Evolutionary conservation across 73 alveolate species (phyloP), one percentile per base, ranked within the genome.

Genomic region (Tetrahymena malaccensis): DNA sequence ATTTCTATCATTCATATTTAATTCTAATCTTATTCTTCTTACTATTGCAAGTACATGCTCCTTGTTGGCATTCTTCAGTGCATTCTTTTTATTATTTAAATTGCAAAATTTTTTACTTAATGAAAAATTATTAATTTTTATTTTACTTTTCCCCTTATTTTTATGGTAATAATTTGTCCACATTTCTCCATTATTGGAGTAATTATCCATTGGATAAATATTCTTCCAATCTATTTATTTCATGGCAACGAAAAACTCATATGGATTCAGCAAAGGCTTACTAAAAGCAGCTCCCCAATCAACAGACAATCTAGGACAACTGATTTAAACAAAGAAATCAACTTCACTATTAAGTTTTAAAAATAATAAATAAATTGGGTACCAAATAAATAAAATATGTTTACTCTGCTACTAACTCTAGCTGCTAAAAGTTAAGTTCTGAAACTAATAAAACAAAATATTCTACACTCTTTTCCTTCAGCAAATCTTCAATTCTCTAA

Each of bases 221-320:
- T 97, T 55, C 93, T 97, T 95, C 93, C 98, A 96, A 70, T 97
- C 98, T 34, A 93, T 93, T 94, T 98, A 98, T 25, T 97, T 97
- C 85, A 98, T 94, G 38, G 98, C 97, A 40, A 99, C 99, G 96
- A 95, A 98, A 56, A 98, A 98, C 96, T 99, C 99, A 98, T 99
- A 99, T 10, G 99, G 98, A 94, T 98, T 99, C 94, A 99, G 96
- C 96, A 99, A 97, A 11, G 99, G 99, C 55, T 94, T 97, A 44
- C 94, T 40, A 93, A 97, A 98, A 94, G 96, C 97, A 83, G 97
- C 99, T 22, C 99, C 99, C 99, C 99, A 99, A 96, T 99, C 99
- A 94, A 99, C 98, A 22, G 99, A 97, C 83, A 98, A 96, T 84
- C 99, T 97, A 34, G 99, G 99, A 96, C 96, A 98, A 95, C 99